A percentile compares a stretch with the other conserved stretches of the same genome.
Evolutionary conservation across 2,329 filamentous ascomycete species (phyloP).

Genomic region (Colletotrichum sp.): DNA sequence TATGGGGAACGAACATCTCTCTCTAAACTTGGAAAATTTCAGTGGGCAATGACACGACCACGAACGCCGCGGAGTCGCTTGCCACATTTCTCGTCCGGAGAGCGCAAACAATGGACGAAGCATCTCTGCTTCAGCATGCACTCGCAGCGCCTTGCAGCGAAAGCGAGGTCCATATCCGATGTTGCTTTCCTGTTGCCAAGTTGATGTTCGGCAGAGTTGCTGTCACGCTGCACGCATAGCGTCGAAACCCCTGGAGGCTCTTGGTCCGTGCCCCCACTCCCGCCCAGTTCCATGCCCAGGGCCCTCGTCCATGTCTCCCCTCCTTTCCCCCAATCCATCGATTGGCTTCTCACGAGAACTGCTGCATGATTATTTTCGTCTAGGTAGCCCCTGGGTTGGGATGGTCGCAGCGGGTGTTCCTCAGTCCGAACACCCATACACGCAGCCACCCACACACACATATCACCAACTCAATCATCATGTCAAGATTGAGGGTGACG

Average conservation of each 20-base stretch:
- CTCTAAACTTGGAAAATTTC: neutral
- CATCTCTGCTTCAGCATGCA: neutral
- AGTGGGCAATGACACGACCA: neutral
- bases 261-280: slow-evolving; percentile 5
- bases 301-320: neutral
- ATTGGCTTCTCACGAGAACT: neutral
- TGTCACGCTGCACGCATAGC: neutral
- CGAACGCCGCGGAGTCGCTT: neutral
- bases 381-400: neutral
- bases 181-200: neutral
- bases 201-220: slow-evolving; percentile 13
- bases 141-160: neutral
- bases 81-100: neutral
- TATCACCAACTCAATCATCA: neutral
- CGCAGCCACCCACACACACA: neutral
- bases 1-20: neutral
- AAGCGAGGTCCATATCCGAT: neutral
- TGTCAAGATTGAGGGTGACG: neutral
- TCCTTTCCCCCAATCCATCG: neutral
- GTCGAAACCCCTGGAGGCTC: neutral
- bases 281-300: neutral
- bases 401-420: slow-evolving; percentile 4
- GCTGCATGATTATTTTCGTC: slow-evolving; percentile 4
- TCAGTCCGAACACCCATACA: neutral
- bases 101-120: neutral